phyloP scores from a whole-genome alignment of 2,329 filamentous ascomycete genomes.

The Ascosphaera aggregata region DNA sequence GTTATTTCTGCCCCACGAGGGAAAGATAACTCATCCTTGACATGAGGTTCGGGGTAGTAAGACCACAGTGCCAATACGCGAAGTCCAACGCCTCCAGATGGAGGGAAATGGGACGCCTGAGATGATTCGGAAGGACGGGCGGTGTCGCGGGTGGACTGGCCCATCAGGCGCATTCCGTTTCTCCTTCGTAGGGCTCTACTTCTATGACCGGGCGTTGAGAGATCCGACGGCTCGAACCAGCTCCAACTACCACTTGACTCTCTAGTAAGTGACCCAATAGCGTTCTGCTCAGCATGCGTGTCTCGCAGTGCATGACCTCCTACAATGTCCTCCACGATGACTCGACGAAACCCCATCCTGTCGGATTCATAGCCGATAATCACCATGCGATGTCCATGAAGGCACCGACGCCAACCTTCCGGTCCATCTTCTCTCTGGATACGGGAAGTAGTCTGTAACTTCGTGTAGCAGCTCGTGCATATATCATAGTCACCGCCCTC shows the following conservation, averaged over 20 bases:
- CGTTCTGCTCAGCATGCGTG: slow-evolving; percentile 29
- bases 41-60: slow-evolving; percentile 42
- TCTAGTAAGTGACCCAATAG: too few relatives aligned
- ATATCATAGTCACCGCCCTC: slow-evolving; percentile 70
- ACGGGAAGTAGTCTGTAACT: slow-evolving; percentile 36
- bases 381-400: slow-evolving; percentile 62
- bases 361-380: slow-evolving; percentile 52
- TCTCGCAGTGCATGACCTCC: slow-evolving; percentile 50
- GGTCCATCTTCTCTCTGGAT: slow-evolving; percentile 55
- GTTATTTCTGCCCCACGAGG: slow-evolving; percentile 60
- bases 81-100: slow-evolving; percentile 49
- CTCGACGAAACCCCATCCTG: slow-evolving; percentile 40
- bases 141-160: slow-evolving; percentile 6
- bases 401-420: slow-evolving; percentile 63
- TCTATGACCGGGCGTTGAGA: background rate
- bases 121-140: slow-evolving; percentile 3
- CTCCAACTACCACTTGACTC: background rate
- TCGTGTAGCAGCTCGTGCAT: slow-evolving; percentile 54
- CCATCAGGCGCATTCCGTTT: slow-evolving; percentile 16
- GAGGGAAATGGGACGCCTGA: slow-evolving; percentile 31
- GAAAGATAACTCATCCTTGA: slow-evolving; percentile 54
- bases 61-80: slow-evolving; percentile 45
- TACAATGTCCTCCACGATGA: slow-evolving; percentile 48
- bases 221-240: background rate
- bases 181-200: slow-evolving; percentile 9